Percentiles rank a stretch among this genome's conserved stretches.
Conservation (phyloP, 2,329 filamentous ascomycete species). For the Hymenoscyphus occultus region DNA sequence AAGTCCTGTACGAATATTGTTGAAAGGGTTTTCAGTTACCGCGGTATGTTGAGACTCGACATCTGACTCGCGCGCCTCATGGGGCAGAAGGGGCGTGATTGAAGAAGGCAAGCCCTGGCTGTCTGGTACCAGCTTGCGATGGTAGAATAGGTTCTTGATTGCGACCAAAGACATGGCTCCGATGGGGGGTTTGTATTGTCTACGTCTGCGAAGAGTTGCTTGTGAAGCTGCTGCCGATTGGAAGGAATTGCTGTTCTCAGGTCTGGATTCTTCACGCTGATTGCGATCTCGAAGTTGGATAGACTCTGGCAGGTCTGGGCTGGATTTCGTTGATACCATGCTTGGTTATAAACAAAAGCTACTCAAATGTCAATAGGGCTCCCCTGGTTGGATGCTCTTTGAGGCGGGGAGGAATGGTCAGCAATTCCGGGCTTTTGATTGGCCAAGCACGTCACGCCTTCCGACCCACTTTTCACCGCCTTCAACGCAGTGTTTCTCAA, state of each 20-base stretch:
- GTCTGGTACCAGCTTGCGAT: slow-evolving; percentile 10
- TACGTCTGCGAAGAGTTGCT: slow-evolving; percentile 19
- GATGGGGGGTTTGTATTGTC: slow-evolving; percentile 14
- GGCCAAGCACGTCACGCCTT: too few species aligned
- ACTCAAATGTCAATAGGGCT: not conserved
- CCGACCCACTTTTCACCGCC: too few species aligned
- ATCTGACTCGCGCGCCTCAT: slow-evolving; percentile 18
- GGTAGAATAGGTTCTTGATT: slow-evolving; percentile 36
- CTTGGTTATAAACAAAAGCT: not conserved
- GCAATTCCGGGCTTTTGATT: too few species aligned
- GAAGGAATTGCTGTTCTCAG: not conserved
- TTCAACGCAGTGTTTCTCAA: too few species aligned
- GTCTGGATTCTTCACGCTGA: not conserved
- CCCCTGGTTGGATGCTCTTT: not conserved
- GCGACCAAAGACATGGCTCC: slow-evolving; percentile 34
- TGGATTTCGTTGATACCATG: not conserved
- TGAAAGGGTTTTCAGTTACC: slow-evolving; percentile 29
- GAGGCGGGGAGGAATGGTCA: too few species aligned
- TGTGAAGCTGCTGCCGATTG: slow-evolving; percentile 5
- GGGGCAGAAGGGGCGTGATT: slow-evolving; percentile 23
- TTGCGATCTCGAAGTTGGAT: slow-evolving; percentile 5
- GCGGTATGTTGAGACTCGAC: slow-evolving; percentile 31
- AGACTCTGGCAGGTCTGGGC: not conserved
- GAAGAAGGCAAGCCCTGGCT: slow-evolving; percentile 23
- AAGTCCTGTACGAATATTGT: slow-evolving; percentile 30